phyloP scores from a whole-genome alignment of 257 asterid species.

The Nicotiana undulata region DNA sequence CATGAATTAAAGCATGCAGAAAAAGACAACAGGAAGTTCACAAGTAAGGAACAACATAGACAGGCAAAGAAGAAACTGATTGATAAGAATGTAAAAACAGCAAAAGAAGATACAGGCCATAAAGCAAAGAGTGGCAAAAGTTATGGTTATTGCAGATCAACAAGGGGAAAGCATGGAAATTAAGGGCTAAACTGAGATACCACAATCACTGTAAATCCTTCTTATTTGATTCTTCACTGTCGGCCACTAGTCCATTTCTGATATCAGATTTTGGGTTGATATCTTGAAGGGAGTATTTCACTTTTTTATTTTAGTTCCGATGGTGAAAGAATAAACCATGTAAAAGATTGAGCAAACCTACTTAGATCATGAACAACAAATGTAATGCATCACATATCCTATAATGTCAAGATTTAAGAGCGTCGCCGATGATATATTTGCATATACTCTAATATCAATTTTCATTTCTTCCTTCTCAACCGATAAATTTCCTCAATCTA shows the following conservation, averaged over 20 bases:
- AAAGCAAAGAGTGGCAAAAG: slow-evolving; percentile 30
- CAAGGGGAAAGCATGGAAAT: slow-evolving; percentile 10
- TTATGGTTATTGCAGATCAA: slow-evolving; percentile 18
- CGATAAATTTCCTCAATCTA: not conserved
- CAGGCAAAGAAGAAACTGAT: slow-evolving; percentile 35
- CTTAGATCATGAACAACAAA: not conserved
- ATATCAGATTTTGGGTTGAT: not conserved
- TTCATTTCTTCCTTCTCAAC: not conserved
- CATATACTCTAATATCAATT: not conserved
- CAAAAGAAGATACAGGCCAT: slow-evolving; percentile 35
- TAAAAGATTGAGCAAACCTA: not conserved
- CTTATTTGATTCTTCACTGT: not conserved
- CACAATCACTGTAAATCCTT: not conserved
- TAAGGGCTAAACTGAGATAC: not conserved
- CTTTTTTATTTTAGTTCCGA: not conserved
- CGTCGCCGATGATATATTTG: not conserved
- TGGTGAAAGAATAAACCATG: not conserved
- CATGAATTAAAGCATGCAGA: slow-evolving; percentile 21
- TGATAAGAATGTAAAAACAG: slow-evolving; percentile 32
- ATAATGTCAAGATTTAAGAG: not conserved
- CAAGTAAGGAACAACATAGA: slow-evolving; percentile 31
- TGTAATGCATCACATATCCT: not conserved
- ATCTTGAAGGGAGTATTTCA: not conserved
- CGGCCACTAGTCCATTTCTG: not conserved
- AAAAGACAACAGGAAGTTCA: slow-evolving; percentile 24